Evolutionary conservation across 2,329 filamentous ascomycete species (phyloP), one percentile per base, ranked within the genome.

Genomic region (Aphanoascus verrucosus): DNA sequence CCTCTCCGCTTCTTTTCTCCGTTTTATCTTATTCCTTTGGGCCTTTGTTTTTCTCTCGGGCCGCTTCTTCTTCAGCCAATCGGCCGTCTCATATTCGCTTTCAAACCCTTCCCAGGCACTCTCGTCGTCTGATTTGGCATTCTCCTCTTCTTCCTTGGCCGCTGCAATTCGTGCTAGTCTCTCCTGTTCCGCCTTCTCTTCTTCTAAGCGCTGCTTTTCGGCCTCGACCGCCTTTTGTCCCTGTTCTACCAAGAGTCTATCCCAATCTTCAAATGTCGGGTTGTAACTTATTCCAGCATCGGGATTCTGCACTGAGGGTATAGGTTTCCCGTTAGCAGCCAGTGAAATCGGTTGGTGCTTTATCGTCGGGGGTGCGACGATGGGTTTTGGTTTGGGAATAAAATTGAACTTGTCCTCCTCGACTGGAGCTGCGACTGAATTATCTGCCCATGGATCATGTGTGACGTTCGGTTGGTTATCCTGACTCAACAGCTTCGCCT

Each of bases 211-310:
- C 67, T 85, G 82, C 66, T 82, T 79, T 70, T 97, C 91, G 0
- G 83, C 80, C 58, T 84, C 85, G 1, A 96, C 75, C 12, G 85
- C 90, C 69, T 86, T 88, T 53, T 83, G 78, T 44, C 88, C 86
- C 69, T 94, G 88, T 41, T 80, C 76, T 17, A 79, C 77, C 43
- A 95, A 73, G 14, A 91, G 80, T 7, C 80, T 77, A 62, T 90
- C 84, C 77, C 94, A 98, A 58, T 95, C 89, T 58, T 82, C 79
- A 61, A 94, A 94, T 5, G 81, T 74, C 0, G 93, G 93, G 67
- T 98, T 98, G 74, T 98, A 98, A 62, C 88, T 94, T 68, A 84
- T 88, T 55, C 88, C 89, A 14, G 84, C 88, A 5, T 82, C 78
- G 1, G 93, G 93, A 63, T 83, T 86, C 57, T 79, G 77, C 0